A percentile compares a stretch with the other conserved stretches of the same genome.
phyloP scores from a whole-genome alignment of 305 asterid species.

The Ajuga reptans region DNA sequence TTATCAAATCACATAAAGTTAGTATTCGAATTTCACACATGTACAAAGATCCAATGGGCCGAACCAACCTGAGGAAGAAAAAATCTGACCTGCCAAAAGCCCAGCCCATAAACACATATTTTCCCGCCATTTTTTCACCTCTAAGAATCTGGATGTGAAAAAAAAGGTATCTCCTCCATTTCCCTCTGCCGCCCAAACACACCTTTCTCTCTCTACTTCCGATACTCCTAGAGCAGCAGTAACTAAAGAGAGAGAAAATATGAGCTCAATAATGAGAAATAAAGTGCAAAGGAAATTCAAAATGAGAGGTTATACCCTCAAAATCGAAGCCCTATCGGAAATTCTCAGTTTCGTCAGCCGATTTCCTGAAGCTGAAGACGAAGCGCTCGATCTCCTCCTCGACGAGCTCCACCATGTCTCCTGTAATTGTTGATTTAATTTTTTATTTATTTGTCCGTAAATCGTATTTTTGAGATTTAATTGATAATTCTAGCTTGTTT shows the following conservation, averaged over 20 bases:
- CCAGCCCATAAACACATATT: background rate
- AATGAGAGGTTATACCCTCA: constrained; percentile 78
- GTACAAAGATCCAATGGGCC: too few relatives aligned
- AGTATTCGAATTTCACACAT: too few relatives aligned
- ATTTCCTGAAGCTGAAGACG: constrained; percentile 56
- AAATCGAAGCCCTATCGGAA: constrained; percentile 67
- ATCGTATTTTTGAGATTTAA: background rate
- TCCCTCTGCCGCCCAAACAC: constrained; percentile 22
- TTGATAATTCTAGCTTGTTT: background rate
- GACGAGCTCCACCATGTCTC: constrained; percentile 61
- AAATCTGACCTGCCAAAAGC: background rate
- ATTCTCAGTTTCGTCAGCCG: constrained; percentile 50
- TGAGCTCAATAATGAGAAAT: constrained; percentile 46
- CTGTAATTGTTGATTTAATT: constrained; percentile 26
- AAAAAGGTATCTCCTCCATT: background rate
- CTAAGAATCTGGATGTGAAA: background rate
- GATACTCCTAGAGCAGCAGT: background rate
- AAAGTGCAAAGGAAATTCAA: constrained; percentile 78
- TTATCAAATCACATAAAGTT: too few relatives aligned
- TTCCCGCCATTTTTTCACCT: constrained; percentile 22
- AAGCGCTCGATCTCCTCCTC: constrained; percentile 67
- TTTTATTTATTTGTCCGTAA: background rate
- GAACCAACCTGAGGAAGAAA: background rate
- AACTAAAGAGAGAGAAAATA: constrained; percentile 13
- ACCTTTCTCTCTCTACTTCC: background rate